Percentiles rank a stretch among this genome's conserved stretches.
phyloP scores from a whole-genome alignment of 2,329 filamentous ascomycete genomes.

The Lachnellula occidentalis region DNA sequence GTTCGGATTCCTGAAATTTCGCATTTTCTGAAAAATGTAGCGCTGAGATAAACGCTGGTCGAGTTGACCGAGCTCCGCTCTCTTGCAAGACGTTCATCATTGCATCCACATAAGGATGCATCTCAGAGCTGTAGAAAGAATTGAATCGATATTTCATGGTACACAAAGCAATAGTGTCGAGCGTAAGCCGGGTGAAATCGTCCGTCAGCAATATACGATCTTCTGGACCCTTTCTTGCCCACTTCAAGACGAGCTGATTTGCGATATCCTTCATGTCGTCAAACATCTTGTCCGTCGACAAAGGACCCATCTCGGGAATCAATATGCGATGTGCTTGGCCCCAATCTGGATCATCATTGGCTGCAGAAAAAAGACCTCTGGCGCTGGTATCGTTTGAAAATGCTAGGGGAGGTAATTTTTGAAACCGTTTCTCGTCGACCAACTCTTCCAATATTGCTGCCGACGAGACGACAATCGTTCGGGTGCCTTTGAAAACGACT shows the following conservation, averaged over 20 bases:
- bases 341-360: conserved; percentile 51
- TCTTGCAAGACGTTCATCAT: conserved; percentile 61
- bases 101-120: conserved; percentile 63
- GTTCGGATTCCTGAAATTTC: conserved; percentile 50
- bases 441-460: background rate
- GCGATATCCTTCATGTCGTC: conserved; percentile 63
- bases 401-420: background rate
- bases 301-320: conserved; percentile 62
- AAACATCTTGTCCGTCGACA: conserved; percentile 63
- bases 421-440: conserved; percentile 1
- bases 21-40: conserved; percentile 39
- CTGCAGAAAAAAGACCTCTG: conserved; percentile 9
- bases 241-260: conserved; percentile 58
- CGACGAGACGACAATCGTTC: background rate
- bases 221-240: conserved; percentile 55
- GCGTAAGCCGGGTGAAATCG: conserved; percentile 68
- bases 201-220: conserved; percentile 53
- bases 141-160: conserved; percentile 53
- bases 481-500: background rate
- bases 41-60: conserved; percentile 39
- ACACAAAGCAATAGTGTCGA: conserved; percentile 56
- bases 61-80: conserved; percentile 44
- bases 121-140: conserved; percentile 62
- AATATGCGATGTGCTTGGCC: conserved; percentile 60
- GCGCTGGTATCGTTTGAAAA: background rate